Evolutionary conservation across 768 basidiomycete genomes (phyloP).

Genomic region (Lactarius quietus): DNA sequence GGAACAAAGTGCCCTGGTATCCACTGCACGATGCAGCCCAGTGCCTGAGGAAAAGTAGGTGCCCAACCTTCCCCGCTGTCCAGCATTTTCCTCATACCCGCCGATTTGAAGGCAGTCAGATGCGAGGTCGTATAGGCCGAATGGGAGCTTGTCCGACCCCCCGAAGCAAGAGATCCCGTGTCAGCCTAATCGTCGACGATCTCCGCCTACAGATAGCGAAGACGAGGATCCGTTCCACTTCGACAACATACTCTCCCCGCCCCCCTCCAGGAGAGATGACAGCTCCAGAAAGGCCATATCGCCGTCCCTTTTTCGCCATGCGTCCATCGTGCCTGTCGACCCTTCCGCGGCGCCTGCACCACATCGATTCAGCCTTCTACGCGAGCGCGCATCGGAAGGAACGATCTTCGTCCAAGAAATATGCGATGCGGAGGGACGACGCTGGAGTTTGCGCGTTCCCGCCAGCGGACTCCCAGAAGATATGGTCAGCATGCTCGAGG

Average conservation of each 20-base stretch:
- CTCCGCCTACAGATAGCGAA: slow-evolving; percentile 17
- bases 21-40: background rate
- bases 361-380: slow-evolving; percentile 22
- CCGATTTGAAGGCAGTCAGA: background rate
- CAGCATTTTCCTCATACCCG: background rate
- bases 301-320: slow-evolving; percentile 17
- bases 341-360: slow-evolving; percentile 11
- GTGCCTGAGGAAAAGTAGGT: slow-evolving; percentile 1
- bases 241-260: slow-evolving; percentile 11
- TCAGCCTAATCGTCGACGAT: background rate
- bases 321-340: slow-evolving; percentile 21
- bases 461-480: slow-evolving; percentile 24
- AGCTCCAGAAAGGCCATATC: background rate
- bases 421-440: slow-evolving; percentile 21
- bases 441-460: slow-evolving; percentile 26
- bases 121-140: background rate
- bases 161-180: background rate
- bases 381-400: slow-evolving; percentile 19
- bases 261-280: background rate
- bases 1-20: background rate
- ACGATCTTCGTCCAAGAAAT: slow-evolving; percentile 25
- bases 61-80: background rate
- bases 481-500: slow-evolving; percentile 25
- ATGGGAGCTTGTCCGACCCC: background rate
- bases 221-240: slow-evolving; percentile 25